phyloP scores from a whole-genome alignment of 345 rosid species.

The Ceriops tagal region DNA sequence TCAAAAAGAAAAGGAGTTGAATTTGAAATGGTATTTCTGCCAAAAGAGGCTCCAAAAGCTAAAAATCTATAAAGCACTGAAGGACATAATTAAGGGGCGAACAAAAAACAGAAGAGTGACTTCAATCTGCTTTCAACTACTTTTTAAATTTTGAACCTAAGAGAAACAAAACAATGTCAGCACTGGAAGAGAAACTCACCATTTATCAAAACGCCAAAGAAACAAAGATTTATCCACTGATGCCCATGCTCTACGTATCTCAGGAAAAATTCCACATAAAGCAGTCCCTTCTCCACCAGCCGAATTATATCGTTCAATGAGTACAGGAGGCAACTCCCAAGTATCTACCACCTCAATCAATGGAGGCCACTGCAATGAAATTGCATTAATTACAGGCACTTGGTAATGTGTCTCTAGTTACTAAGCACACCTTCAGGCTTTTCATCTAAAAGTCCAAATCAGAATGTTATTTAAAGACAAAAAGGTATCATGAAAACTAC shows the following conservation, averaged over 20 bases:
- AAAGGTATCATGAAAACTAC: not conserved
- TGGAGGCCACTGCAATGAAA: slow-evolving; percentile 84
- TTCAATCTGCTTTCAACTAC: too few species aligned
- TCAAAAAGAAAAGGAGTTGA: not conserved
- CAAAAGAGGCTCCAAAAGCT: not conserved
- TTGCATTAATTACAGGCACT: not conserved
- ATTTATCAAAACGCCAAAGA: slow-evolving; percentile 92
- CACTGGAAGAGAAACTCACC: slow-evolving; percentile 39
- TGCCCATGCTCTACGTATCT: slow-evolving; percentile 95
- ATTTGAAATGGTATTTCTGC: not conserved
- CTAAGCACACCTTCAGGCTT: too few species aligned
- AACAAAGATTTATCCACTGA: slow-evolving; percentile 88
- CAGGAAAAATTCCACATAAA: slow-evolving; percentile 88
- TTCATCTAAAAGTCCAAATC: too few species aligned
- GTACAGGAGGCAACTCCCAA: slow-evolving; percentile 80
- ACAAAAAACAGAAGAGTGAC: too few species aligned
- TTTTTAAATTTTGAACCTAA: too few species aligned
- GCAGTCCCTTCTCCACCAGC: slow-evolving; percentile 99
- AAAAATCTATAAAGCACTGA: too few species aligned
- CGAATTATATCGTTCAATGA: slow-evolving; percentile 79
- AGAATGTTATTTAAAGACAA: not conserved
- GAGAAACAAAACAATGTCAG: not conserved
- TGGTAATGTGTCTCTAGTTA: not conserved
- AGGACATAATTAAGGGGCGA: too few species aligned
- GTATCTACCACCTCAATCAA: slow-evolving; percentile 72